Evolutionary conservation across 2,329 filamentous ascomycete genomes (phyloP), one percentile per base, ranked within the genome.

Genomic region (Trichoderma polysporum): DNA sequence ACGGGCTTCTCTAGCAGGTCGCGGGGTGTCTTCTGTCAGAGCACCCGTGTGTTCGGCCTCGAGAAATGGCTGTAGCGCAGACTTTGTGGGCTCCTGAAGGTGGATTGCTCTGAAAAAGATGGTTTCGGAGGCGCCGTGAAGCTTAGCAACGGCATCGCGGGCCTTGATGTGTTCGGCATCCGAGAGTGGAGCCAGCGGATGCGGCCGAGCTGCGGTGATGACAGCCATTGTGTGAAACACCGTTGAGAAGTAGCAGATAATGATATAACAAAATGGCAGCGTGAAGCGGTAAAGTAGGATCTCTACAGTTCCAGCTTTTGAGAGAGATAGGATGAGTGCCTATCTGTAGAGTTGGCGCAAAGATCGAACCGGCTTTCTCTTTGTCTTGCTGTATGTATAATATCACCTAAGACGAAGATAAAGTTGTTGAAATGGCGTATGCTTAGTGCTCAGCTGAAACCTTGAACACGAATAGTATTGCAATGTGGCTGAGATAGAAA

Each of bases 41-140:
- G 76, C 74, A 3, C 84, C 83, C n/a, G 78, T 79, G 69, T 89
- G 84, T 73, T 91, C 88, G 3, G 86, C 86, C 57, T 88, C 85
- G 25, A 90, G 79, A 71, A 88, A 91, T 1, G 82, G 82, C 7
- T 88, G 74, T 8, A 89, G 81, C 41, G 86, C 81, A 41, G 79
- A 79, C 76, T 90, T 91, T 31, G 82, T 79, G 1, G 88, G 88
- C 70, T 91, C 88, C 49, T 88, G 80, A 7, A 90, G 79, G 56
- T 85, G 89, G 41, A 92, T 85, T 59, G 84, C 82, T 73, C 91
- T 90, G 80, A 80, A 81, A 68, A 74, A 77, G 27, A 80, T 68
- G 13, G 71, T 60, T 3, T 68, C 67, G 4, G 69, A 68, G 17
- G 71, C 2, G 17, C 67, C 69, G 19, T 77, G 70, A 9, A 70